Base-by-base conservation (phyloP, 495 filamentous ascomycete genomes). In the Neurospora sublineolata region DNA sequence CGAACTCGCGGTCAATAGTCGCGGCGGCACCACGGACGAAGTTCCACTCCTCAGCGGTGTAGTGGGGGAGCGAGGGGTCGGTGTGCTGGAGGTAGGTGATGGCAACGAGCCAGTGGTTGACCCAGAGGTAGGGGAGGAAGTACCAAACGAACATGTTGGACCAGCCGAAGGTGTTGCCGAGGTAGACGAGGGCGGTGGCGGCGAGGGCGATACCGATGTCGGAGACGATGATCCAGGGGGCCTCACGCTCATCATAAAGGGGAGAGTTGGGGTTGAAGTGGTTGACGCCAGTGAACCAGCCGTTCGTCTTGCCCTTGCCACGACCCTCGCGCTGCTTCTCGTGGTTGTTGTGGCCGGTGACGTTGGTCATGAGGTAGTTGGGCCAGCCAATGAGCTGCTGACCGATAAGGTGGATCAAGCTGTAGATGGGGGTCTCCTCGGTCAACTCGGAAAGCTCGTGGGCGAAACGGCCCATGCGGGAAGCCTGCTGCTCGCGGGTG, bases 351-450 rank as follows among this genome's bases (percentile, higher is more conserved):
- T 97, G 95, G 67, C 95, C 95, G 72, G 95, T 97, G 39, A 95
- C 91, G 82, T 99, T 97, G 85, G 85, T 88, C 71, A 90, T 71
- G 30, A 93, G 86, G 82, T 99, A 97, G 85, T 92, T 82, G 75
- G 88, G 90, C 94, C 94, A 99, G 70, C 95, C 95, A 70, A 92
- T 85, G 36, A 97, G 82, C 84, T 99, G 95, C 85, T 99, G 95
- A 37, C 83, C 83, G 73, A 97, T 18, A 37, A 95, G 82, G 83
- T 89, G 86, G 73, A 87, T 77, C 60, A 91, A 84, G 70, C 93
- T 97, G 72, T 86, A 86, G 76, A 97, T 91, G 67, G 95, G 95
- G 10, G 94, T 96, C 84, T 99, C 95, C 88, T 99, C 95, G 74
- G 90, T 88, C 70, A 97, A 85, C 83, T 99, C 95, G 64, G 86